A percentile compares a stretch with the other conserved stretches of the same genome.
Conservation (phyloP, 2,329 filamentous ascomycete species). For the Ophiostoma perfectum region DNA sequence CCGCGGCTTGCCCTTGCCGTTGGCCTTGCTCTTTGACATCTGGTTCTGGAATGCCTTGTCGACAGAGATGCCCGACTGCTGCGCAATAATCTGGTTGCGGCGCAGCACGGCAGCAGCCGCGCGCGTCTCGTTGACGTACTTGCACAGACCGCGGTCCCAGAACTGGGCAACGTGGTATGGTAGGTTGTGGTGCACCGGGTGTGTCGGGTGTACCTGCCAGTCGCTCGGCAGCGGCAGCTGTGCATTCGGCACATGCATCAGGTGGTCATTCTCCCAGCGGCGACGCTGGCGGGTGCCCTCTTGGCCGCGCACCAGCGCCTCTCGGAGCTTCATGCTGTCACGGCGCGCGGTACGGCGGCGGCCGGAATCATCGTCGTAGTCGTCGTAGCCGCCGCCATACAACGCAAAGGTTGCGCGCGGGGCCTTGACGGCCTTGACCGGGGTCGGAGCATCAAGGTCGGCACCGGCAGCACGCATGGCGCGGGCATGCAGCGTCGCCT, state of each 20-base stretch:
- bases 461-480: constrained; percentile 14
- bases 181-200: constrained; percentile 64
- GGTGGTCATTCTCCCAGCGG: constrained; percentile 91
- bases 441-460: constrained; percentile 21
- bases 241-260: constrained; percentile 79
- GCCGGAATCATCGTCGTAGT: constrained; percentile 23
- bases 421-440: constrained; percentile 23
- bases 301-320: constrained; percentile 78
- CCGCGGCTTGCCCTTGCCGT: background rate
- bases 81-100: constrained; percentile 42
- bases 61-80: constrained; percentile 32
- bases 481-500: background rate
- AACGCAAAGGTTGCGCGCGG: constrained; percentile 24
- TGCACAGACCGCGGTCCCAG: constrained; percentile 62
- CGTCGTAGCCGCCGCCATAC: constrained; percentile 23
- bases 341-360: too few relatives aligned
- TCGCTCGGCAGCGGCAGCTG: constrained; percentile 77
- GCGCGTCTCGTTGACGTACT: constrained; percentile 46
- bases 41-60: constrained; percentile 23
- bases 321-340: constrained; percentile 53
- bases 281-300: constrained; percentile 81
- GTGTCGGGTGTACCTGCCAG: constrained; percentile 76
- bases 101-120: constrained; percentile 38
- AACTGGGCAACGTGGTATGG: constrained; percentile 85
- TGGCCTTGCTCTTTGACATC: constrained; percentile 18